These are phyloP conservation scores for Xylariaceae sp. DNA, from an alignment of 2,329 filamentous ascomycete species.

Conservation along the genomic window DNA sequence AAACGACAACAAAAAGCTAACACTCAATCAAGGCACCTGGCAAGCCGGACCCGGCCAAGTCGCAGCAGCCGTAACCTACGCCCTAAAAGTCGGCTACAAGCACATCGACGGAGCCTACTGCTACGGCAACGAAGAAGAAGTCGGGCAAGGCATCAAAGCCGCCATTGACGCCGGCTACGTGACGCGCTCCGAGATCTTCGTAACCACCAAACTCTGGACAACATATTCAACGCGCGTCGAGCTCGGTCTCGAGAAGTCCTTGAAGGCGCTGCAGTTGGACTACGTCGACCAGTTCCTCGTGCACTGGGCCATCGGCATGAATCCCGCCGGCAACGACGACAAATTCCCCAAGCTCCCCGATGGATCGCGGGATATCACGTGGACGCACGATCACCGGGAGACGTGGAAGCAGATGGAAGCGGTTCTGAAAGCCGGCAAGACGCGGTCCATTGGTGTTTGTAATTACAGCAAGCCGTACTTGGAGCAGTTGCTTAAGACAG, in stretches of 20 bases:
- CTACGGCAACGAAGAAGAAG: conserved; percentile 78
- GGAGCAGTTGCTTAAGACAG: conserved; percentile 47
- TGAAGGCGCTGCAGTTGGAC: conserved; percentile 68
- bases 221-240: conserved; percentile 69
- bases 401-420: conserved; percentile 75
- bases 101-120: conserved; percentile 69
- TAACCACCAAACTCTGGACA: conserved; percentile 82
- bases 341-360: conserved; percentile 70
- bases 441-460: conserved; percentile 49
- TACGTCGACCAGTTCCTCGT: conserved; percentile 79
- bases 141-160: conserved; percentile 70
- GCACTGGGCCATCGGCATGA: conserved; percentile 81
- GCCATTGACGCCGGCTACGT: conserved; percentile 63
- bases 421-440: conserved; percentile 55
- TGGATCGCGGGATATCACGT: conserved; percentile 68
- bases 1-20: neutral
- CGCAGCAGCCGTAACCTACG: conserved; percentile 51
- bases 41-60: conserved; percentile 57
- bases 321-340: conserved; percentile 67
- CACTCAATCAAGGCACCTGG: conserved; percentile 53
- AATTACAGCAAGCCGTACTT: conserved; percentile 56
- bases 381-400: conserved; percentile 61
- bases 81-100: conserved; percentile 52
- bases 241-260: conserved; percentile 64
- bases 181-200: conserved; percentile 74